These are phyloP conservation scores for Calocybe gangraenosa DNA, from an alignment of 768 basidiomycete genomes.

Conservation along the genomic window DNA sequence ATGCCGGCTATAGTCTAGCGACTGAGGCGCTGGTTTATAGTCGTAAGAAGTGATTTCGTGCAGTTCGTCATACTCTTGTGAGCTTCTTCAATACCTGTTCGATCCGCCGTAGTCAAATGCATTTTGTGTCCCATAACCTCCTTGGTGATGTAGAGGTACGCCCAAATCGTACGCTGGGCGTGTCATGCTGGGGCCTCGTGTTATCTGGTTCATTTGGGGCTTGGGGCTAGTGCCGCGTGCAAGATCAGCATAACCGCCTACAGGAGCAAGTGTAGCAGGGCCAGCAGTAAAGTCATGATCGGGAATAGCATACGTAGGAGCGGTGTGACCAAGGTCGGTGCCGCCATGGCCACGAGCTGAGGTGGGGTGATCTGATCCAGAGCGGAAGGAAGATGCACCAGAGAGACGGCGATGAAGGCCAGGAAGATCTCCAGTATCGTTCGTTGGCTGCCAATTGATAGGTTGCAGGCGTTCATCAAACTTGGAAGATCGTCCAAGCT, in stretches of 20 bases:
- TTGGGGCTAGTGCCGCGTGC: constrained; percentile 70
- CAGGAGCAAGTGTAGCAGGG: constrained; percentile 50
- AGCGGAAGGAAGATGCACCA: constrained; percentile 68
- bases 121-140: constrained; percentile 35
- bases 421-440: constrained; percentile 43
- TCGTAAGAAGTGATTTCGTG: constrained; percentile 6
- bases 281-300: constrained; percentile 79
- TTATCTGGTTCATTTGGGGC: constrained; percentile 57
- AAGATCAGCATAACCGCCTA: constrained; percentile 81
- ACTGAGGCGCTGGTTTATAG: constrained; percentile 3
- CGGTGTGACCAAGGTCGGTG: constrained; percentile 28
- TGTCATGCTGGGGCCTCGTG: constrained; percentile 43
- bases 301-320: constrained; percentile 44
- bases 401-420: constrained; percentile 52
- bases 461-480: constrained; percentile 86
- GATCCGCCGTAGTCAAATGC: constrained; percentile 29
- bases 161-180: constrained; percentile 49
- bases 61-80: constrained; percentile 3
- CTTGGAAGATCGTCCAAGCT: constrained; percentile 73
- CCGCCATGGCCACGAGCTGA: constrained; percentile 21
- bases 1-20: constrained; percentile 9
- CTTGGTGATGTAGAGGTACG: constrained; percentile 61
- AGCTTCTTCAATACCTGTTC: constrained; percentile 7
- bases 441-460: constrained; percentile 82
- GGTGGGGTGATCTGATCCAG: constrained; percentile 37